Evolutionary conservation across 73 alveolate genomes (phyloP).

Genomic region (Symbiodinium pilosum): DNA sequence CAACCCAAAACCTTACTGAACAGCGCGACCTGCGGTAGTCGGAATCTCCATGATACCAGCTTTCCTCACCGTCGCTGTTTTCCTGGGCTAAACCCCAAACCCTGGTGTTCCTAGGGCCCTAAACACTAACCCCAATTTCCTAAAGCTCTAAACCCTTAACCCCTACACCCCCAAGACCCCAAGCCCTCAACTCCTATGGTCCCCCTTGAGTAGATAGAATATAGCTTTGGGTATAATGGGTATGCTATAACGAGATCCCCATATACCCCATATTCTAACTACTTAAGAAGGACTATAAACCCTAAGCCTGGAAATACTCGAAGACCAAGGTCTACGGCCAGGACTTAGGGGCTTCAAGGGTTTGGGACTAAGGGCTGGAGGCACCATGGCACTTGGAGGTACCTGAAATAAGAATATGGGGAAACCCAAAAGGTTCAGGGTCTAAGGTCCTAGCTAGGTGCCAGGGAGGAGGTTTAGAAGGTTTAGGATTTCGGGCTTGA

Average conservation of each 20-base stretch:
- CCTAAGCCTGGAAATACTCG: too few relatives aligned
- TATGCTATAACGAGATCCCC: not conserved
- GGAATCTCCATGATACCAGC: slow-evolving; percentile 39
- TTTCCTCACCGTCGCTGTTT: slow-evolving; percentile 86
- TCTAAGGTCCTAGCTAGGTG: too few relatives aligned
- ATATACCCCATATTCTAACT: not conserved
- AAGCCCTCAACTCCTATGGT: too few relatives aligned
- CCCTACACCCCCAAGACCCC: not conserved
- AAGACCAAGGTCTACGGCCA: not conserved
- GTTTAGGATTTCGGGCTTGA: too few relatives aligned
- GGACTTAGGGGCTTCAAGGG: not conserved
- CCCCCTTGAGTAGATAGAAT: not conserved
- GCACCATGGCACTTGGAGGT: too few relatives aligned
- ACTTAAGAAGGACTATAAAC: too few relatives aligned
- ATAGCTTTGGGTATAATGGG: not conserved
- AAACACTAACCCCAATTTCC: not conserved
- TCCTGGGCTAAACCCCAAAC: not conserved
- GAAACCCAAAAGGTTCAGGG: too few relatives aligned
- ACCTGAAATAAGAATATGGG: too few relatives aligned
- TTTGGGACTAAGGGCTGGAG: not conserved
- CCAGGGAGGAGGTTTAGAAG: too few relatives aligned
- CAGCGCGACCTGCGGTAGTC: slow-evolving; percentile 40
- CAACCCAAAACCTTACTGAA: too few relatives aligned
- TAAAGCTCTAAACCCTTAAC: not conserved
- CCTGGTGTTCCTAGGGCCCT: not conserved